Evolutionary conservation across 495 filamentous ascomycete genomes (phyloP).

Genomic region (Penicillium mononematosum): DNA sequence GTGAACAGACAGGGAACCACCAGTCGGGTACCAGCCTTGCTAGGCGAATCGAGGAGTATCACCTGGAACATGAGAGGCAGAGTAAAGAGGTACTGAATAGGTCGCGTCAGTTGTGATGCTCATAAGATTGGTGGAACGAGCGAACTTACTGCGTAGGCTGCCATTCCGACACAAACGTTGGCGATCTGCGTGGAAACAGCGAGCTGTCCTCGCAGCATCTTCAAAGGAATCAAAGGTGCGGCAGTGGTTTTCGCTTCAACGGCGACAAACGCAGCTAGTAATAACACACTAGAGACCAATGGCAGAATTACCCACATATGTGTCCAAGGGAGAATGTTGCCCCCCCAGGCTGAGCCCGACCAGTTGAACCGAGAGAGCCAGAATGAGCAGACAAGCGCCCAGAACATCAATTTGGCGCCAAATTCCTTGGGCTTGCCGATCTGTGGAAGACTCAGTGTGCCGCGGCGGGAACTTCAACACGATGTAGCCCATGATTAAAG

Average conservation of each 20-base stretch:
- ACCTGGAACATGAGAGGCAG: slow-evolving; percentile 65
- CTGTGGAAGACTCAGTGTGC: slow-evolving; percentile 20
- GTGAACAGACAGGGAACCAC: slow-evolving; percentile 62
- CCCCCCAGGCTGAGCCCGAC: slow-evolving; percentile 60
- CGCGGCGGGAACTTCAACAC: slow-evolving; percentile 48
- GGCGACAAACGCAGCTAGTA: slow-evolving; percentile 50
- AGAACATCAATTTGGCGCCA: slow-evolving; percentile 58
- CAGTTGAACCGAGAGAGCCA: slow-evolving; percentile 57
- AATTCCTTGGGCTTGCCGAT: slow-evolving; percentile 33
- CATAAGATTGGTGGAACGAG: not conserved
- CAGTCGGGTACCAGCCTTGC: slow-evolving; percentile 57
- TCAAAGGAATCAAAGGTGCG: slow-evolving; percentile 60
- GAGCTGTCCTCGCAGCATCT: slow-evolving; percentile 52
- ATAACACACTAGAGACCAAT: slow-evolving; percentile 48
- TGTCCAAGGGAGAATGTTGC: slow-evolving; percentile 61
- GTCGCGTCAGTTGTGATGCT: not conserved
- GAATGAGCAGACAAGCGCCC: slow-evolving; percentile 54
- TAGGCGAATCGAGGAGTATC: slow-evolving; percentile 59
- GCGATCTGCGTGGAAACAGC: slow-evolving; percentile 55
- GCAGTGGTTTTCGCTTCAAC: slow-evolving; percentile 58
- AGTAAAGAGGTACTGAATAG: slow-evolving; percentile 59
- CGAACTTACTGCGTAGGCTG: slow-evolving; percentile 59
- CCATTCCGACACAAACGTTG: slow-evolving; percentile 61
- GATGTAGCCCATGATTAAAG: slow-evolving; percentile 52
- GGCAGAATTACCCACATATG: slow-evolving; percentile 54